These are phyloP conservation scores for Kwoniella europaea DNA, from an alignment of 768 basidiomycete species.

Conservation along the genomic window DNA sequence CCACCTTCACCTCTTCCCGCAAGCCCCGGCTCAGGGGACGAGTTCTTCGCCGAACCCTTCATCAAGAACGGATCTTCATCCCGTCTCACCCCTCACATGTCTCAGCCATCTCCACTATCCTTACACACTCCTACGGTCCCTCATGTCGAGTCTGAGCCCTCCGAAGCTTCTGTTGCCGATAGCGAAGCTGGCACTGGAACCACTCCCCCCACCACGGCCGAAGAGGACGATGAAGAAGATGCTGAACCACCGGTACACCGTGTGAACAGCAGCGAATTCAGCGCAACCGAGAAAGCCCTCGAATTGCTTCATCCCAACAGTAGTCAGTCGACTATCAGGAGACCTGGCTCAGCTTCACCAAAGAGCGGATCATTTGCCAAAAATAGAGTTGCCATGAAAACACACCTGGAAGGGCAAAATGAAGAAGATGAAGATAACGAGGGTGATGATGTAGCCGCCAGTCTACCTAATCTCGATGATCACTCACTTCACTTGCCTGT, in stretches of 20 bases:
- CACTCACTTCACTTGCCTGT: constrained; percentile 65
- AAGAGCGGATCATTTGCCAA: constrained; percentile 20
- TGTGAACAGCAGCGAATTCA: constrained; percentile 35
- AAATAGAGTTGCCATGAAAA: constrained; percentile 24
- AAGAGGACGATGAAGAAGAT: constrained; percentile 41
- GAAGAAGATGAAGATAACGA: constrained; percentile 41
- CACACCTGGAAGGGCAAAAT: constrained; percentile 40
- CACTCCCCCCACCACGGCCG: constrained; percentile 54
- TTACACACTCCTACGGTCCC: constrained; percentile 18
- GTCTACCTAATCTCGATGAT: constrained; percentile 43
- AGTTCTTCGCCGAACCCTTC: constrained; percentile 38
- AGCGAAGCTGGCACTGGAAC: constrained; percentile 42
- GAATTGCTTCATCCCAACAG: constrained; percentile 51
- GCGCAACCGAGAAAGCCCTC: constrained; percentile 37
- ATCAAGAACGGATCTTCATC: constrained; percentile 2
- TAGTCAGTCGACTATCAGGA: constrained; percentile 57
- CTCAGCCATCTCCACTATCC: constrained; percentile 36
- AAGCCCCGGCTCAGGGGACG: constrained; percentile 18
- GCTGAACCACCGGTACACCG: constrained; percentile 14
- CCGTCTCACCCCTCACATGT: constrained; percentile 18
- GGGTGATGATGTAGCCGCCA: constrained; percentile 9
- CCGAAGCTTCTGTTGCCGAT: constrained; percentile 37
- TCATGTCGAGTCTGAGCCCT: constrained; percentile 32
- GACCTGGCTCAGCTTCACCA: constrained; percentile 31
- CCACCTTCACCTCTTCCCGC: constrained; percentile 33